Base-by-base conservation (phyloP, 208 protist genomes). In the Endotrypanum monterogeii region DNA sequence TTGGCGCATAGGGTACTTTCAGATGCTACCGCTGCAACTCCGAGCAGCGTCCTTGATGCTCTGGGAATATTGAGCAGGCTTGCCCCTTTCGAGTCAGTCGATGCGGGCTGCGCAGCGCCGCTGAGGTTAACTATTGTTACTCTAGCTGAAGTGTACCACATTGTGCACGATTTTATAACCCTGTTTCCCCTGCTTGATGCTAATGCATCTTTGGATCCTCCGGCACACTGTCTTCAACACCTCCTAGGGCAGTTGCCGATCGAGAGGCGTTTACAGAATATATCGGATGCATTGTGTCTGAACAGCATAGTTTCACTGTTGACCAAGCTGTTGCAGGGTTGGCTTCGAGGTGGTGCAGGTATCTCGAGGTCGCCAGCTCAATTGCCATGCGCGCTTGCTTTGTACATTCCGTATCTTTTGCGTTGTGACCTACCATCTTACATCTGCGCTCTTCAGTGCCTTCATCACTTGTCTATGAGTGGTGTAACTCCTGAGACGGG, bases 381-480 rank as follows among this genome's bases (percentile, higher is more conserved):
- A 32, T 18, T 81, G 9, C 70, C 76, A 50, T 76, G 70, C 41
- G 48, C 41, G 11, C 54, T 81, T 32, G 76, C 76, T 23, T 56
- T 76, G 48, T 62, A 70, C 39, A 37, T 81, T 30, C 76, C 76
- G 2, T 81, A 73, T n/a, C 41, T 81, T 44, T 30, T 73, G 48
- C 76, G 76, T 12, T 69, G 73, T 20, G 76, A 81, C 62, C 25
- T 81, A 1, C 71, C 76, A 18, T 62, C 69, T 25, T 81, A 81
- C 28, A 8, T 55, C 5, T 32, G 70, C 11, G 71, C 66, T 25
- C 32, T 81, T 8, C 23, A 51, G 56, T 73, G 76, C 39, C 51
- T 74, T 7, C 55, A 69, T 12, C 2, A n/a, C n/a, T 14, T 81
- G 44, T 55, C 66, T 0, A 37, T n/a, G 14, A 54, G 37, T 25